Conservation (phyloP, 176 grass and related monocot genomes). For the Otatea glauca region DNA sequence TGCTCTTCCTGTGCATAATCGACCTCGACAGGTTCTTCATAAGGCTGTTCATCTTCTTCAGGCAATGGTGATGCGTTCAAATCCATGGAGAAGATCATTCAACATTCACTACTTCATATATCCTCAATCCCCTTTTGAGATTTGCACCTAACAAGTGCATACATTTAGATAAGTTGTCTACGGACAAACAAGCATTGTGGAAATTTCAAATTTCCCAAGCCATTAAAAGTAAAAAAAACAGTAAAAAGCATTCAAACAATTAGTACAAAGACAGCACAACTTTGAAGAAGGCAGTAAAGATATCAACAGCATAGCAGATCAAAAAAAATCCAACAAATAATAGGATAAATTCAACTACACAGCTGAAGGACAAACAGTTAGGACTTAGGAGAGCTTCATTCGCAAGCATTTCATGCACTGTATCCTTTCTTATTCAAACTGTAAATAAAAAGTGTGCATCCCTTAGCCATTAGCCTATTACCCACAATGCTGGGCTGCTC, state of each 20-base stretch:
- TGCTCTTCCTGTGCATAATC: slow-evolving; percentile 75
- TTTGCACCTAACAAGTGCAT: slow-evolving; percentile 24
- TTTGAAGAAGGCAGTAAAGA: not conserved
- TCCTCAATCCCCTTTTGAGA: slow-evolving; percentile 4
- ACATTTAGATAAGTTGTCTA: slow-evolving; percentile 1
- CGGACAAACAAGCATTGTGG: not conserved
- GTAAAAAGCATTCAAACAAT: slow-evolving; percentile 7
- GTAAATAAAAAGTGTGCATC: not conserved
- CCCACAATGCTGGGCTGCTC: not conserved
- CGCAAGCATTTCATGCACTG: not conserved
- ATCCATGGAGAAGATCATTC: slow-evolving; percentile 74
- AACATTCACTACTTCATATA: slow-evolving; percentile 59
- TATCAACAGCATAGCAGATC: slow-evolving; percentile 19
- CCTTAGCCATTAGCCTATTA: slow-evolving; percentile 14
- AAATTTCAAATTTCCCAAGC: not conserved
- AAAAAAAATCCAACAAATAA: slow-evolving; percentile 7
- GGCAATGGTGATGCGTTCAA: slow-evolving; percentile 92
- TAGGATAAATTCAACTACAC: not conserved
- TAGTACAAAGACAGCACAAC: slow-evolving; percentile 1
- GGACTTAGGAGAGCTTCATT: slow-evolving; percentile 4
- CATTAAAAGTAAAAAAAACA: not conserved
- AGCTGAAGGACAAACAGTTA: not conserved
- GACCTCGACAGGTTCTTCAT: slow-evolving; percentile 57
- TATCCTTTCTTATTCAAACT: slow-evolving; percentile 12
- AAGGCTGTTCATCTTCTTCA: slow-evolving; percentile 89